Evolutionary conservation across 1,139 yeast genomes (phyloP).

Genomic region (Yamadazyma atlantica): DNA sequence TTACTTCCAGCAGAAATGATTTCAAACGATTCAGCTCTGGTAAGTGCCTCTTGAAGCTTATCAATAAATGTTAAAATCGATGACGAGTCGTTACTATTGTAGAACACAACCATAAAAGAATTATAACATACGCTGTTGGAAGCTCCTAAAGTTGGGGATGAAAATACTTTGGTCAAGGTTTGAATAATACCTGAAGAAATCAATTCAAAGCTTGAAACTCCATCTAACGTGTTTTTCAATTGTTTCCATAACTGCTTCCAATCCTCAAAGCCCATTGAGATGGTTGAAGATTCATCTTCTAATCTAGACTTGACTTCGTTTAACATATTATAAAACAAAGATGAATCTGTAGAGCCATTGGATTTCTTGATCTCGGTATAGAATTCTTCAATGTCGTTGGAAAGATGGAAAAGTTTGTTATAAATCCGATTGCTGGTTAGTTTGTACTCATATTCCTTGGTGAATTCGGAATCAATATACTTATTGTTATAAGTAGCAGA

Average conservation of each 20-base stretch:
- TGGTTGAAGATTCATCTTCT: constrained; percentile 9
- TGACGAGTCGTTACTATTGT: constrained; percentile 16
- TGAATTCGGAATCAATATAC: constrained; percentile 33
- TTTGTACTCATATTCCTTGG: constrained; percentile 28
- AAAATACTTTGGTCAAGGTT: constrained; percentile 43
- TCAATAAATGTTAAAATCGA: constrained; percentile 26
- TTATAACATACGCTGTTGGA: constrained; percentile 30
- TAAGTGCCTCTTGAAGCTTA: constrained; percentile 74
- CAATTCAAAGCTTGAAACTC: constrained; percentile 73
- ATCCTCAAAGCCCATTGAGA: constrained; percentile 24
- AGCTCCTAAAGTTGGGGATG: constrained; percentile 23
- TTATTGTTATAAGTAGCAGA: constrained; percentile 23
- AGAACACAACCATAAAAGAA: constrained; percentile 52
- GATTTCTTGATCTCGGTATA: constrained; percentile 18
- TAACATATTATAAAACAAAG: constrained; percentile 21
- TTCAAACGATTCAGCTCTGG: constrained; percentile 75
- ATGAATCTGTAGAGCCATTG: constrained; percentile 11
- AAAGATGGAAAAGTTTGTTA: constrained; percentile 18
- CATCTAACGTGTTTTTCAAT: constrained; percentile 32
- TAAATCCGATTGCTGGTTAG: constrained; percentile 21
- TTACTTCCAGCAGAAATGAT: constrained; percentile 56
- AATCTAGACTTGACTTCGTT: constrained; percentile 18
- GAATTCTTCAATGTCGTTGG: constrained; percentile 21
- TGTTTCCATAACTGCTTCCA: constrained; percentile 52
- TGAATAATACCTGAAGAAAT: constrained; percentile 66